Percentiles rank a stretch among this genome's conserved stretches.
These are phyloP conservation scores for Hirsutella minnesotensis DNA, from an alignment of 2,329 filamentous ascomycete genomes.

Conservation along the genomic window DNA sequence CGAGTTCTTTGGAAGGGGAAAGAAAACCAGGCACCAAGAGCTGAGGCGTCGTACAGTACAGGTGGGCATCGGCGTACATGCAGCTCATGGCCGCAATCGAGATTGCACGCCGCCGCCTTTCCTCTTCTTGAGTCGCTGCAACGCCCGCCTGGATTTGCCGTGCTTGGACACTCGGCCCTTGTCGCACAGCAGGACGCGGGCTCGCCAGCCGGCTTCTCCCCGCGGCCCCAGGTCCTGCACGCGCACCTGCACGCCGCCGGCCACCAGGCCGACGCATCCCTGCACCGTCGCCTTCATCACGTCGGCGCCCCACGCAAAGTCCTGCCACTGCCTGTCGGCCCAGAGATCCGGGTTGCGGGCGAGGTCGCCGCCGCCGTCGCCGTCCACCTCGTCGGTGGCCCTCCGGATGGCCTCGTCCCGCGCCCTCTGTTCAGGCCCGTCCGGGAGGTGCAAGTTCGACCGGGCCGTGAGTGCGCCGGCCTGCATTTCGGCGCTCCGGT, in stretches of 20 bases:
- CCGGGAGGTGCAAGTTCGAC: slow-evolving; percentile 8
- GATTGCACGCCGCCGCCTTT: too few species aligned
- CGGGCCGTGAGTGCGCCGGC: slow-evolving; percentile 8
- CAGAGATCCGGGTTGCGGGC: slow-evolving; percentile 12
- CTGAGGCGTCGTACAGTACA: too few species aligned
- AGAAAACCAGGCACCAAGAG: too few species aligned
- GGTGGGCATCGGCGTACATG: too few species aligned
- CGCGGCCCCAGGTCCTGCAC: not conserved
- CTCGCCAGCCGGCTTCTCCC: not conserved
- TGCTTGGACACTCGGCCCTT: too few species aligned
- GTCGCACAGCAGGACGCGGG: not conserved
- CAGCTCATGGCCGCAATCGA: too few species aligned
- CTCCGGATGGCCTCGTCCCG: slow-evolving; percentile 9
- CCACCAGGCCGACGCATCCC: slow-evolving; percentile 7
- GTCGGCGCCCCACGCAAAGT: slow-evolving; percentile 19
- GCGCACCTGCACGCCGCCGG: too few species aligned
- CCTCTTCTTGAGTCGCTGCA: too few species aligned
- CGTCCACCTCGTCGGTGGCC: slow-evolving; percentile 2
- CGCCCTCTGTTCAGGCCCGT: slow-evolving; percentile 7
- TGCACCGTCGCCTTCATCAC: slow-evolving; percentile 14
- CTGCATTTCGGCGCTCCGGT: slow-evolving; percentile 9
- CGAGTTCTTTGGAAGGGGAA: too few species aligned
- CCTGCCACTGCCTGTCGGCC: slow-evolving; percentile 13
- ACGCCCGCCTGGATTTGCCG: too few species aligned
- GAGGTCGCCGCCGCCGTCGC: too few species aligned